Evolutionary conservation across 1,139 yeast species (phyloP).

Genomic region (Suhomyces choctaworum): DNA sequence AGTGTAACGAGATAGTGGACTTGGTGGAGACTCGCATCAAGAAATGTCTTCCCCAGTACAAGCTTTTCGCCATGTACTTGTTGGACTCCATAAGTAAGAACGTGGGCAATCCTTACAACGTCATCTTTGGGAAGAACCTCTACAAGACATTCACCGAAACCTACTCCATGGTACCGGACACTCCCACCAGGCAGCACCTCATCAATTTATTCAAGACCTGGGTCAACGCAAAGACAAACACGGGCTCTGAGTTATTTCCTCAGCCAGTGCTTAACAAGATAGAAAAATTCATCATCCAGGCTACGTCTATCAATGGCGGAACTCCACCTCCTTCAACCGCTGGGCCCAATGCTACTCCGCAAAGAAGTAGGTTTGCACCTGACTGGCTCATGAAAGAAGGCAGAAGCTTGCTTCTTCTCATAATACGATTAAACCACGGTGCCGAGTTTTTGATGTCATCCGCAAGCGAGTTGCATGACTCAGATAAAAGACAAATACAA

Average conservation of each 20-base stretch:
- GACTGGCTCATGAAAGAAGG: constrained; percentile 26
- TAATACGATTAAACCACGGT: constrained; percentile 20
- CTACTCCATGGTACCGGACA: constrained; percentile 42
- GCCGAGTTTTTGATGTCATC: constrained; percentile 2
- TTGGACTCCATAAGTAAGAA: constrained; percentile 46
- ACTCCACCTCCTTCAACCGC: constrained; percentile 10
- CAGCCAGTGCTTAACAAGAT: constrained; percentile 30
- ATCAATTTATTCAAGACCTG: constrained; percentile 46
- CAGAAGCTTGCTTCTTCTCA: constrained; percentile 21
- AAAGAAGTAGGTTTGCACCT: constrained; percentile 14
- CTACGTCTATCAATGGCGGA: constrained; percentile 27
- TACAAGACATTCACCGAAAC: constrained; percentile 40
- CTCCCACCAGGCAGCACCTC: constrained; percentile 37
- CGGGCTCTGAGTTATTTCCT: constrained; percentile 42
- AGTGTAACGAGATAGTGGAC: constrained; percentile 34
- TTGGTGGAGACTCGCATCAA: constrained; percentile 37
- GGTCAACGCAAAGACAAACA: constrained; percentile 32
- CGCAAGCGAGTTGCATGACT: constrained; percentile 4
- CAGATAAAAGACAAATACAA: constrained; percentile 15
- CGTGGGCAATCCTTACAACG: constrained; percentile 46
- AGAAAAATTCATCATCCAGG: constrained; percentile 43
- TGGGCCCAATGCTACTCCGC: constrained; percentile 1
- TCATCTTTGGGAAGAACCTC: constrained; percentile 36
- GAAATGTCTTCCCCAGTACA: constrained; percentile 42
- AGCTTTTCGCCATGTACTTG: constrained; percentile 39